Percentiles rank a stretch among this genome's conserved stretches.
Evolutionary conservation across 345 rosid genomes (phyloP).

Genomic region (Odontarrhena argentea): DNA sequence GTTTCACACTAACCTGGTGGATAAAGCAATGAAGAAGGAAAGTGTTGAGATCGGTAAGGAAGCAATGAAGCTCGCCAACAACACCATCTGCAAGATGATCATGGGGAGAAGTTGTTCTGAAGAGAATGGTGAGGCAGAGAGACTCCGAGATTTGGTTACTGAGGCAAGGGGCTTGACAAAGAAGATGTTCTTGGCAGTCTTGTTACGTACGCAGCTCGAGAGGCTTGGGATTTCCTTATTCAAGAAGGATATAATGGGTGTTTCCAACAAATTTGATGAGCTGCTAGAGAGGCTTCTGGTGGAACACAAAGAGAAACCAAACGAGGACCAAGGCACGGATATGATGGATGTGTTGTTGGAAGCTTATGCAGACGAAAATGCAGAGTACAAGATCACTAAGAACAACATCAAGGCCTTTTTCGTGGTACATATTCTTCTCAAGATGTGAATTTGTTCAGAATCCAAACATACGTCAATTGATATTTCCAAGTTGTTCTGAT

Average conservation of each 20-base stretch:
- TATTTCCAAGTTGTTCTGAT: too few relatives aligned
- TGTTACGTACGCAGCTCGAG: slow-evolving; percentile 12
- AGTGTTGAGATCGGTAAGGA: slow-evolving; percentile 23
- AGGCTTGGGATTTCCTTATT: slow-evolving; percentile 43
- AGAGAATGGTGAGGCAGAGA: slow-evolving; percentile 25
- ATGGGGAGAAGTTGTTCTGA: slow-evolving; percentile 39
- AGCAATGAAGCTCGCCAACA: slow-evolving; percentile 16
- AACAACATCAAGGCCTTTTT: slow-evolving; percentile 62
- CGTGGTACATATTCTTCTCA: slow-evolving; percentile 43
- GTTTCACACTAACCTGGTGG: background rate
- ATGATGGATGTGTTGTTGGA: slow-evolving; percentile 57
- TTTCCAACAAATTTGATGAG: slow-evolving; percentile 45
- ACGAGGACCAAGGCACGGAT: slow-evolving; percentile 31
- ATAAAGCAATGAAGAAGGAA: slow-evolving; percentile 26
- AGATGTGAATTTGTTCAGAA: background rate
- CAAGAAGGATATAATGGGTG: slow-evolving; percentile 52
- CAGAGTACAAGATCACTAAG: slow-evolving; percentile 54
- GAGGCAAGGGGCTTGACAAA: background rate
- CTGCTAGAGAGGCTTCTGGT: slow-evolving; percentile 57
- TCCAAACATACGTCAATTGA: too few relatives aligned
- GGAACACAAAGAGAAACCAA: slow-evolving; percentile 48
- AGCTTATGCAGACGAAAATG: slow-evolving; percentile 53
- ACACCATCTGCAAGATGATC: slow-evolving; percentile 42
- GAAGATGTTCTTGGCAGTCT: background rate
- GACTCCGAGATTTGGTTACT: slow-evolving; percentile 1